Evolutionary conservation across 2,329 filamentous ascomycete genomes (phyloP), one percentile per base, ranked within the genome.

Genomic region (Aspergillus puulaauensis): DNA sequence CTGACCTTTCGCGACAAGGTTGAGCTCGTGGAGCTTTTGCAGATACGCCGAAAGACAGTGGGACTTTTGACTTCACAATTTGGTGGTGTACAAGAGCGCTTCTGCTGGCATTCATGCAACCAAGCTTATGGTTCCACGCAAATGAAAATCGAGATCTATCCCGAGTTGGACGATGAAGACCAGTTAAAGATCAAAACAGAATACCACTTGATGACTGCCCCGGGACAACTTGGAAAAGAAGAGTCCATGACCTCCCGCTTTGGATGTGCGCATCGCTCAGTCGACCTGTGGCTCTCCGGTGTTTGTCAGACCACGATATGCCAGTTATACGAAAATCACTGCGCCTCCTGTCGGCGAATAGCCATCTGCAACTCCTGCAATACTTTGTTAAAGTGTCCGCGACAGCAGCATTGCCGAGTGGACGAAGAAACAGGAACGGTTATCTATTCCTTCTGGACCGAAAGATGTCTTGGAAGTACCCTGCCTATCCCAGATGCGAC

Each of bases 201-300:
- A 56, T 76, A 76, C 52, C 66, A 66, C n/a, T 61, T 76, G 58
- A 68, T 67, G 8, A 74, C 69, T 3, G 66, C 65, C 8, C 62
- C 68, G 1, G 70, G 70, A 15, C 70, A 73, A 51, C 66, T 75
- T 11, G 73, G 72, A 8, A 75, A 73, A 60, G 71, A 75, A 57
- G 69, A 73, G 44, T 66, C 63, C 35, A 74, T 75, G 62, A 74
- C 73, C 8, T 68, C 73, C n/a, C 71, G 73, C 2, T 75, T 75
- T 51, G 73, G 73, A 44, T 76, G 73, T 49, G 72, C 73, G 19
- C 73, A 76, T 59, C 66, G 73, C 52, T 75, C 73, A 0, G 63
- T 75, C 51, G 73, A 76, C 58, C 59, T 75, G n/a, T 76, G 73
- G 73, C 54, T 76, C 15, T 71, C 73, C 6, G 72, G 73, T 49